Conservation (phyloP, 2,329 filamentous ascomycete genomes). For the Chrysosporium keratinophilum region DNA sequence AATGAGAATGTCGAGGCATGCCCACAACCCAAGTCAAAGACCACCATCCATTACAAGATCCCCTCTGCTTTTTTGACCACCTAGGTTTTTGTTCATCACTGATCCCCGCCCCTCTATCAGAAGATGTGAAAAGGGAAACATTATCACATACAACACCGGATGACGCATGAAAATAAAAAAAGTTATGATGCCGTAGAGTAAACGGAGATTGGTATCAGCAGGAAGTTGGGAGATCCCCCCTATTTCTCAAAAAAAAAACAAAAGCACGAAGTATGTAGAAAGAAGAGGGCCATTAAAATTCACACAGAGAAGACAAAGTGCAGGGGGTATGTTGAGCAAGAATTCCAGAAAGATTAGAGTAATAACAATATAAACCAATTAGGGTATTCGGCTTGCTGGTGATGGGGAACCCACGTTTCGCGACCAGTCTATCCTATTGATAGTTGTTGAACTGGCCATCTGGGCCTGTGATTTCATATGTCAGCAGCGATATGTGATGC, state of each 20-base stretch:
- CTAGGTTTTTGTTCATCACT: slow-evolving; percentile 6
- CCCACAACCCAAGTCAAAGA: slow-evolving; percentile 6
- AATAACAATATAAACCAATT: neutral
- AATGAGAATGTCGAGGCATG: slow-evolving; percentile 6
- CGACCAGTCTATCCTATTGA: slow-evolving; percentile 18
- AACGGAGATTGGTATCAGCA: slow-evolving; percentile 6
- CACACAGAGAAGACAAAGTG: neutral
- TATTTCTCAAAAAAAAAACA: neutral
- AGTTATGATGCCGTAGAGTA: slow-evolving; percentile 1
- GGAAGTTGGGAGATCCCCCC: neutral
- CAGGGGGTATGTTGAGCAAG: slow-evolving; percentile 9
- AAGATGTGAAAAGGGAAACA: slow-evolving; percentile 2
- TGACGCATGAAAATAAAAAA: slow-evolving; percentile 5
- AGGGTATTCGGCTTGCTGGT: neutral
- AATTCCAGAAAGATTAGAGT: neutral
- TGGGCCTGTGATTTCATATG: slow-evolving; percentile 22
- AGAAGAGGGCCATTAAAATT: slow-evolving; percentile 6
- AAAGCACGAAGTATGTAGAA: slow-evolving; percentile 7
- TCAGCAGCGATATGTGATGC: slow-evolving; percentile 21
- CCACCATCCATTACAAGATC: slow-evolving; percentile 8
- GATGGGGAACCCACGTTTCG: neutral
- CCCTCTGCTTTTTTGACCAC: slow-evolving; percentile 1
- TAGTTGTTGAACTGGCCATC: slow-evolving; percentile 24
- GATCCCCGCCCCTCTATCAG: slow-evolving; percentile 6
- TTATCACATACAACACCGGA: slow-evolving; percentile 2